A percentile compares a stretch with the other conserved stretches of the same genome.
Evolutionary conservation across 306 rosid genomes (phyloP).

Genomic region (Medicago truncatula): DNA sequence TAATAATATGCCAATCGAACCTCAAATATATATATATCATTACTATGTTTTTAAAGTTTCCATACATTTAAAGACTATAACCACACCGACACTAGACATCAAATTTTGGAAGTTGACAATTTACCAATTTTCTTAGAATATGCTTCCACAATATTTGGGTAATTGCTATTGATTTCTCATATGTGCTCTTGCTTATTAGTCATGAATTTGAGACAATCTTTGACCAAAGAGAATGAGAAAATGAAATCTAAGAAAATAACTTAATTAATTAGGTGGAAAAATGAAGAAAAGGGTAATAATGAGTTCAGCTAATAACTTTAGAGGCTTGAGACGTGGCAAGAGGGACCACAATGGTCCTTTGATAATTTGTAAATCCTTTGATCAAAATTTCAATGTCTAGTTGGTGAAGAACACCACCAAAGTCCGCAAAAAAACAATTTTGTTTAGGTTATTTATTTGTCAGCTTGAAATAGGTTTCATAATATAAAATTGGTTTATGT

Average conservation of each 20-base stretch:
- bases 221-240: constrained; percentile 37
- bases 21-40: too few relatives aligned
- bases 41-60: too few relatives aligned
- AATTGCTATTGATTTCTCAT: too few relatives aligned
- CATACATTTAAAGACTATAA: too few relatives aligned
- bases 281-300: constrained; percentile 25
- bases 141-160: too few relatives aligned
- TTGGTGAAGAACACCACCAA: constrained; percentile 72
- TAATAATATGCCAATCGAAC: too few relatives aligned
- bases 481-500: constrained; percentile 32
- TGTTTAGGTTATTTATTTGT: constrained; percentile 52
- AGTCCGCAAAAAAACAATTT: constrained; percentile 74
- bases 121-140: too few relatives aligned
- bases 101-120: too few relatives aligned
- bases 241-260: constrained; percentile 4
- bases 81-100: too few relatives aligned
- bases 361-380: constrained; percentile 40
- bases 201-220: constrained; percentile 33
- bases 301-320: constrained; percentile 25
- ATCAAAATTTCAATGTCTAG: constrained; percentile 67
- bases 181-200: too few relatives aligned
- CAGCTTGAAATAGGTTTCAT: constrained; percentile 51
- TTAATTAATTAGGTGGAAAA: too few relatives aligned
- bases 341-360: constrained; percentile 50
- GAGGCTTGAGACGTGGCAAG: constrained; percentile 35